Conservation (phyloP, 495 filamentous ascomycete genomes). For the Trichoderma reesei region DNA sequence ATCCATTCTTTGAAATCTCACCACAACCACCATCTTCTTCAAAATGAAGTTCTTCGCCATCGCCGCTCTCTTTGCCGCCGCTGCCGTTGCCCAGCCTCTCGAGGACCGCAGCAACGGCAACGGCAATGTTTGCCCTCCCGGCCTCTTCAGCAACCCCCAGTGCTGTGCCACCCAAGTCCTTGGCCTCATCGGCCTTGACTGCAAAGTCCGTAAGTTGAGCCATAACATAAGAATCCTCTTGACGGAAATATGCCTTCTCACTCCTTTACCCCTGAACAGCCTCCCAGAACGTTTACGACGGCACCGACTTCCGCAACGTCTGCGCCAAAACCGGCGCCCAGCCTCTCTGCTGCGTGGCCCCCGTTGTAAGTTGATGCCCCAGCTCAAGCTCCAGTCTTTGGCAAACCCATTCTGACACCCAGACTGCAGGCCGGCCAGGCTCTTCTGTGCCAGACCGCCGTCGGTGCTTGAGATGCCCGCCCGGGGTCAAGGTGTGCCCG, state of each 20-base stretch:
- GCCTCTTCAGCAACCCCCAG: background rate
- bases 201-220: background rate
- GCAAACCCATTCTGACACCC: background rate
- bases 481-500: too few species aligned
- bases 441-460: background rate
- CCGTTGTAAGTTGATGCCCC: background rate
- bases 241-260: background rate
- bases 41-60: conserved; percentile 1
- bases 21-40: too few species aligned
- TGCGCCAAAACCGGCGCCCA: background rate
- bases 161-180: background rate
- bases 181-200: background rate
- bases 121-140: background rate
- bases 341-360: background rate
- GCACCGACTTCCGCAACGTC: background rate
- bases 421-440: background rate
- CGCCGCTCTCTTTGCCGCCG: background rate
- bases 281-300: background rate
- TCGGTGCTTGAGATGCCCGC: too few species aligned
- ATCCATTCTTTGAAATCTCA: too few species aligned
- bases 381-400: background rate
- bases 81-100: background rate
- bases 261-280: background rate
- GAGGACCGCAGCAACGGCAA: background rate
- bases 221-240: background rate